Conservation (phyloP, 1,284 basidiomycete species). For the Boletus calvinii region DNA sequence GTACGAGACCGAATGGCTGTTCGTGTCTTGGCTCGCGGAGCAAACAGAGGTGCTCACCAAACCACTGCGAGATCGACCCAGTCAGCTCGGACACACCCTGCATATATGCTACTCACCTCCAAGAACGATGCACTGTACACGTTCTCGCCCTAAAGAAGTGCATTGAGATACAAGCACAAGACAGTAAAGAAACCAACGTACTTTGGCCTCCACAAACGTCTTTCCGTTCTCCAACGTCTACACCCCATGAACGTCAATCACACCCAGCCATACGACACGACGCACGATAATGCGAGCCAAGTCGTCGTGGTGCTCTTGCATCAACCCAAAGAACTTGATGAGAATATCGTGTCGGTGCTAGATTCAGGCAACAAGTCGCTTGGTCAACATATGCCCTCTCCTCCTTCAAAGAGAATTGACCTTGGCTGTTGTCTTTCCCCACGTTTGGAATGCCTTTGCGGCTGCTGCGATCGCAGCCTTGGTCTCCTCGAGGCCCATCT, state of each 20-base stretch:
- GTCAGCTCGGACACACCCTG: conserved; percentile 7
- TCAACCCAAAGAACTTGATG: conserved; percentile 68
- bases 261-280: conserved; percentile 17
- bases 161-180: neutral
- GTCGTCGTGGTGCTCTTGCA: conserved; percentile 81
- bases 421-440: conserved; percentile 81
- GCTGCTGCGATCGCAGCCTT: conserved; percentile 80
- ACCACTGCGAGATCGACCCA: conserved; percentile 54
- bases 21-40: neutral
- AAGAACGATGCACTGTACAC: conserved; percentile 82
- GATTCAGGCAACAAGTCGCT: neutral
- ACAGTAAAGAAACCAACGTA: conserved; percentile 24
- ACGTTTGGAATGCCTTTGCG: conserved; percentile 71
- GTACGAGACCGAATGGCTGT: conserved; percentile 2
- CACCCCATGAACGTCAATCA: conserved; percentile 16
- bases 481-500: conserved; percentile 83
- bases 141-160: conserved; percentile 62
- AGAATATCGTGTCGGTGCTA: conserved; percentile 80
- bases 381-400: neutral
- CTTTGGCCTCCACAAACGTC: conserved; percentile 78
- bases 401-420: conserved; percentile 34
- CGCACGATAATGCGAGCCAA: conserved; percentile 76
- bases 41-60: conserved; percentile 48
- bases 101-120: conserved; percentile 50
- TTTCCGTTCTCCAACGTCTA: conserved; percentile 94